phyloP scores from a whole-genome alignment of 2,329 filamentous ascomycete species.

The Cladosporium sp. region DNA sequence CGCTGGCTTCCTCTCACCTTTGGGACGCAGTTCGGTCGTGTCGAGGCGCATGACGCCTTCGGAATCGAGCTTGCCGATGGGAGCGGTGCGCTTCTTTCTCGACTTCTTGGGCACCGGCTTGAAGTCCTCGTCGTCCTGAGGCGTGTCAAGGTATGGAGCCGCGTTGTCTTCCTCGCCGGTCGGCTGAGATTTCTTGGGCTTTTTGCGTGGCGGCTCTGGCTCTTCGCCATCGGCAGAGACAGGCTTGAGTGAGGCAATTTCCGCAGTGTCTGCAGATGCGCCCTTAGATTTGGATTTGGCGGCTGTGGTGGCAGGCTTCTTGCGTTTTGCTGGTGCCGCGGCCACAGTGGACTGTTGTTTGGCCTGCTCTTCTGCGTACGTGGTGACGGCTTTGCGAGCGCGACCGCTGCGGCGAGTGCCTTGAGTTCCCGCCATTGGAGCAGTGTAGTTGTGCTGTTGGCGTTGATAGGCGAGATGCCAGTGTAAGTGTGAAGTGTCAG shows the following conservation, averaged over 20 bases:
- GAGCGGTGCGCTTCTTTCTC: not conserved
- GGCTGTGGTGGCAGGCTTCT: conserved; percentile 10
- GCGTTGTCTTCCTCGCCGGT: not conserved
- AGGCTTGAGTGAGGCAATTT: not conserved
- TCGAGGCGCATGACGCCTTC: conserved; percentile 15
- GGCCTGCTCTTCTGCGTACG: conserved; percentile 26
- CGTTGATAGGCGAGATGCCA: not conserved
- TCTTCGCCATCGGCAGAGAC: not conserved
- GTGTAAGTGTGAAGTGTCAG: not conserved
- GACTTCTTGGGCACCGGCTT: conserved; percentile 3
- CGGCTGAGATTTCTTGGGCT: not conserved
- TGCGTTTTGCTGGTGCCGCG: conserved; percentile 12
- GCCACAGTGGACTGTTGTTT: conserved; percentile 6
- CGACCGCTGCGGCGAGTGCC: conserved; percentile 23
- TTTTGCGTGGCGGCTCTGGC: conserved; percentile 3
- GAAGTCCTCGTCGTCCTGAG: not conserved
- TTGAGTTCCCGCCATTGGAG: conserved; percentile 11
- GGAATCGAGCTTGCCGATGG: conserved; percentile 13
- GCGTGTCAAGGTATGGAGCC: not conserved
- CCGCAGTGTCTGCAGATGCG: not conserved
- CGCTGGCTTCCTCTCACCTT: conserved; percentile 11
- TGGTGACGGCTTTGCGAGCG: conserved; percentile 23
- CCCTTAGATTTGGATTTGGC: not conserved
- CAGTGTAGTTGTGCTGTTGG: not conserved
- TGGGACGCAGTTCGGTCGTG: not conserved